Conservation (phyloP, 108 stramenopile genomes). For the Skeletonema marinoi region DNA sequence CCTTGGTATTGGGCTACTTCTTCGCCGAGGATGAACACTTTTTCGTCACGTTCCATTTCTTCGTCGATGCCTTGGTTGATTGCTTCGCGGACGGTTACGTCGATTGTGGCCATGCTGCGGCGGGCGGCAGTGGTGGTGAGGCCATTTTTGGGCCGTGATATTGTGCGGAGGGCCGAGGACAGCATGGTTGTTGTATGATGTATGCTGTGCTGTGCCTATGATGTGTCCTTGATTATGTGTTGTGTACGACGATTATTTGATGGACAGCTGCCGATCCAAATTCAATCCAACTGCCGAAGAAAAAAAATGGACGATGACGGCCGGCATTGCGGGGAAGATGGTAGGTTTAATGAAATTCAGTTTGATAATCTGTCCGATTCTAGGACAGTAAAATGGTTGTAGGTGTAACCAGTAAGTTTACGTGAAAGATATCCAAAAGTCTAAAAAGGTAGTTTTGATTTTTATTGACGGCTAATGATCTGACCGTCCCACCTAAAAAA, state of each 20-base stretch:
- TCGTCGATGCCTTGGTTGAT: slow-evolving; percentile 97
- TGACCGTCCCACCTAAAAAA: no score
- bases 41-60: slow-evolving; percentile 95
- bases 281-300: background rate
- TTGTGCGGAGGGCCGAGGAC: background rate
- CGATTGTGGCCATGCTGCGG: slow-evolving; percentile 71
- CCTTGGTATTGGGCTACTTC: slow-evolving; percentile 99
- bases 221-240: background rate
- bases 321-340: no score
- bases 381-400: no score
- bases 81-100: slow-evolving; percentile 97
- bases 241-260: background rate
- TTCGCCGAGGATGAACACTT: slow-evolving; percentile 95
- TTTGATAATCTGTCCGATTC: no score
- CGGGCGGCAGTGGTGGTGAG: background rate
- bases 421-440: no score
- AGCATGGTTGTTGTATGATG: background rate
- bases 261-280: background rate
- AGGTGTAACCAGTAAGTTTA: no score
- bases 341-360: no score
- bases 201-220: background rate
- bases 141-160: background rate
- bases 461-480: no score
- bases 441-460: no score
- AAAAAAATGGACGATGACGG: no score